Conservation (phyloP, 208 protist species). For the Trypanosoma brucei region DNA sequence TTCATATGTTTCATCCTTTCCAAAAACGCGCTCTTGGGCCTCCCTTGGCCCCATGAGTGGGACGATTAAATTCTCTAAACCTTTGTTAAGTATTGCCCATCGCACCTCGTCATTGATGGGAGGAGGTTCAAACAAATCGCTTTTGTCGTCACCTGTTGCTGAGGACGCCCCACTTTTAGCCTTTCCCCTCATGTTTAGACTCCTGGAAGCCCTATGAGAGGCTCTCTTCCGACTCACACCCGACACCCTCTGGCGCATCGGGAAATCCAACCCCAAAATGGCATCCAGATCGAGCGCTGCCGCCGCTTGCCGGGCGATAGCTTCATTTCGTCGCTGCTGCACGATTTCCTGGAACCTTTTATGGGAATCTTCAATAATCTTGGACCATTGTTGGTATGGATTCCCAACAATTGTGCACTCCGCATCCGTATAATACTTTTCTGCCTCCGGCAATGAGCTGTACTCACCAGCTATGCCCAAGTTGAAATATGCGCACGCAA, state of each 20-base stretch:
- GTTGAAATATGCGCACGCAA: slow-evolving; percentile 19
- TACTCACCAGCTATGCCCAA: slow-evolving; percentile 26
- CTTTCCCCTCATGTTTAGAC: not conserved
- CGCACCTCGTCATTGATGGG: slow-evolving; percentile 11
- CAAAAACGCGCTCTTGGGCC: slow-evolving; percentile 14
- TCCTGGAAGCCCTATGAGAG: not conserved
- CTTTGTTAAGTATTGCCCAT: slow-evolving; percentile 7
- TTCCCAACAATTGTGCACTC: slow-evolving; percentile 8
- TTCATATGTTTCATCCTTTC: slow-evolving; percentile 9
- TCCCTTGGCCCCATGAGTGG: slow-evolving; percentile 11
- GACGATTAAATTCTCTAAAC: slow-evolving; percentile 9
- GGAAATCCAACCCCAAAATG: not conserved
- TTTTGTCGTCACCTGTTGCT: not conserved
- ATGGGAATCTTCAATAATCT: slow-evolving; percentile 12
- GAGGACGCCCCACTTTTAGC: not conserved
- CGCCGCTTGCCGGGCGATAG: not conserved
- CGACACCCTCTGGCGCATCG: not conserved
- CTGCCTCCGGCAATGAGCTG: slow-evolving; percentile 4
- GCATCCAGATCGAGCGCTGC: slow-evolving; percentile 12
- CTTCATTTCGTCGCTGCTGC: slow-evolving; percentile 12
- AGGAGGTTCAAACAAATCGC: slow-evolving; percentile 22
- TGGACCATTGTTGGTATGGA: slow-evolving; percentile 27
- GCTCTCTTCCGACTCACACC: not conserved
- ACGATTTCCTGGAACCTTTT: slow-evolving; percentile 13
- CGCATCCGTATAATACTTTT: slow-evolving; percentile 9